Conservation (phyloP, 1,284 basidiomycete species). For the Vanrija sp. region DNA sequence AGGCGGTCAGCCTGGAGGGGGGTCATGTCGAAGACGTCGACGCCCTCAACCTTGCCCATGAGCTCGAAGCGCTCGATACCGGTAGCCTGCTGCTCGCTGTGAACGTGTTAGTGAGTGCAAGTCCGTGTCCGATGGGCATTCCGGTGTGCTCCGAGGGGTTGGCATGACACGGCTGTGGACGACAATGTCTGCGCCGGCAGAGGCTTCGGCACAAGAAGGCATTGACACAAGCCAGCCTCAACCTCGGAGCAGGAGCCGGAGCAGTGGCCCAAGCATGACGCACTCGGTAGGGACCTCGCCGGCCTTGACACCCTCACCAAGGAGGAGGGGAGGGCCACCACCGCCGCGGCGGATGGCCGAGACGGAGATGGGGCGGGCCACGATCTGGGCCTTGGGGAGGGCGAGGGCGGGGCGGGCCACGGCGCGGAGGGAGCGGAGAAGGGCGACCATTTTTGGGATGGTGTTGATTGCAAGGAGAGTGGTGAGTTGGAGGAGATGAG, state of each 20-base stretch:
- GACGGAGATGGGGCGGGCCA: slow-evolving; percentile 38
- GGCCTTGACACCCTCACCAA: slow-evolving; percentile 42
- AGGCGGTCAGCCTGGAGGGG: slow-evolving; percentile 80
- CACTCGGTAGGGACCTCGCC: slow-evolving; percentile 48
- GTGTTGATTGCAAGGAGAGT: slow-evolving; percentile 1
- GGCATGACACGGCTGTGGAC: background rate
- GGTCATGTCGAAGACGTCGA: slow-evolving; percentile 85
- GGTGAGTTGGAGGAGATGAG: slow-evolving; percentile 4
- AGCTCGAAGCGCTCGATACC: slow-evolving; percentile 95
- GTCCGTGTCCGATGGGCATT: background rate
- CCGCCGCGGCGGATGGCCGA: slow-evolving; percentile 33
- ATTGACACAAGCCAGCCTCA: background rate
- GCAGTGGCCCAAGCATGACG: slow-evolving; percentile 13
- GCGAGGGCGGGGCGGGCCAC: slow-evolving; percentile 21
- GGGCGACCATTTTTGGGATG: slow-evolving; percentile 29
- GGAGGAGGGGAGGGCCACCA: slow-evolving; percentile 34
- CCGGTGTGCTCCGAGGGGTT: slow-evolving; percentile 1
- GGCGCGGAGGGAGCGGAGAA: slow-evolving; percentile 37
- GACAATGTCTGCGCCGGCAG: background rate
- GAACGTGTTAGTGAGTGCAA: slow-evolving; percentile 1
- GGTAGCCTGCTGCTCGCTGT: slow-evolving; percentile 76
- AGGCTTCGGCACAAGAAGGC: background rate
- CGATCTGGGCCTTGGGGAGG: background rate
- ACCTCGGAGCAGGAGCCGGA: background rate
- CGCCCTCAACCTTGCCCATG: slow-evolving; percentile 79